Evolutionary conservation across 768 basidiomycete species (phyloP), one percentile per base, ranked within the genome.

Genomic region (Lactarius hengduanensis): DNA sequence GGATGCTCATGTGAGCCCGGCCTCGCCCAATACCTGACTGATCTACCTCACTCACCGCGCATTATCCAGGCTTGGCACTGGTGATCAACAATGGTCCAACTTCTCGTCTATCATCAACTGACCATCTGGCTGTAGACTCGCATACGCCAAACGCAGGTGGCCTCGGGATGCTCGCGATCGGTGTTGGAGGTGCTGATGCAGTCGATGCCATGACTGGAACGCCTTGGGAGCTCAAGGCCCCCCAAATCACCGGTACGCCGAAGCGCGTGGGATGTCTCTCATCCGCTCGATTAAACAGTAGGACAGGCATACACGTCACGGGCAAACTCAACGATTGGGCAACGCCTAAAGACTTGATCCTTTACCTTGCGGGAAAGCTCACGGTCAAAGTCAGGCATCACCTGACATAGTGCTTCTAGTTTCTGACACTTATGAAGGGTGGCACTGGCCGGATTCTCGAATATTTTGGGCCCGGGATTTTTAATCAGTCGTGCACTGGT

Each of bases 91-190:
- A 54, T 11, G 38, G 10, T 9, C 20, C 36, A 40, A 30, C 20
- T 34, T 54, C 26, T 34, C 36, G 59, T 10, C 47, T 32, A 11
- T 13, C n/a, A 8, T 13, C 16, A 26, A 43, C 68, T 41, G 41
- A 66, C 26, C 34, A 5, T 28, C 10, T 18, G 26, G 30, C 32
- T 41, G 69, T 76, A 87, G 96, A 98, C 77, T 96, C 93, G 28
- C 97, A 99, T 77, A 98, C 97, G 1, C 97, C 97, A 1, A 98
- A 99, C 75, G 97, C 97, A 60, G 95, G 96, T 63, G 97, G 97
- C 34, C 85, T 99, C 59, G 96, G 97, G 13, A 84, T 95, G 82
- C 84, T 99, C 67, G 97, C 97, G 5, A 97, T 98, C 62, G 97
- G 97, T 60, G 96, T 99, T n/a, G 97, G 97, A 67, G 97, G 97